Percentiles rank a stretch among this genome's conserved stretches.
These are phyloP conservation scores for Simplicillium sp. DNA, from an alignment of 2,329 filamentous ascomycete genomes.

Conservation along the genomic window DNA sequence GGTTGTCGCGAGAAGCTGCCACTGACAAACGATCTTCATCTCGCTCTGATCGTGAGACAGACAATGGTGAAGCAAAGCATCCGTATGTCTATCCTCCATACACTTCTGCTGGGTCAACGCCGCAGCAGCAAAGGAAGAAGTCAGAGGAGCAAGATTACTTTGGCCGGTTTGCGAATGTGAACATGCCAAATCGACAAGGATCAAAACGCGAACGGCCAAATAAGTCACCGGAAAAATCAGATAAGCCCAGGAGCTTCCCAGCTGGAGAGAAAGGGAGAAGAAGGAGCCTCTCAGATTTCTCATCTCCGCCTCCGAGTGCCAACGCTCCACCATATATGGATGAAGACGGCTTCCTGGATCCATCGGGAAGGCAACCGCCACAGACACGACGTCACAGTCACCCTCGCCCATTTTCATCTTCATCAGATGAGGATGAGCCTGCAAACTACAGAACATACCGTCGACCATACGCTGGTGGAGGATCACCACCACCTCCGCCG, in stretches of 20 bases:
- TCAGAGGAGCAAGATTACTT: conserved; percentile 22
- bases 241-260: conserved; percentile 21
- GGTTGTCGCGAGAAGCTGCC: conserved; percentile 53
- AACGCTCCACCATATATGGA: conserved; percentile 14
- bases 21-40: conserved; percentile 19
- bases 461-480: conserved; percentile 7
- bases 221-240: conserved; percentile 23
- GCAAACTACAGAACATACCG: conserved; percentile 14
- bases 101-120: conserved; percentile 14
- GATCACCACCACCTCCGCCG: conserved; percentile 3
- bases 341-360: conserved; percentile 22
- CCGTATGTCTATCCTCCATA: conserved; percentile 24
- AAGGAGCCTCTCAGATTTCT: conserved; percentile 42
- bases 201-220: conserved; percentile 18
- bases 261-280: conserved; percentile 32
- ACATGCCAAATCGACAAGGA: conserved; percentile 27
- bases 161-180: conserved; percentile 28
- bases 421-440: conserved; percentile 27
- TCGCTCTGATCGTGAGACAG: conserved; percentile 14
- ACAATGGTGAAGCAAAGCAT: conserved; percentile 25
- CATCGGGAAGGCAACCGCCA: conserved; percentile 16
- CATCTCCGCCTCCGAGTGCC: conserved; percentile 24
- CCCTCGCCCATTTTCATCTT: conserved; percentile 31
- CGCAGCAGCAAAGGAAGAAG: conserved; percentile 11
- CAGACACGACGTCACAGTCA: conserved; percentile 38